Conservation (phyloP, 1,139 yeast genomes). For the Protomyces arabidopsidicola region DNA sequence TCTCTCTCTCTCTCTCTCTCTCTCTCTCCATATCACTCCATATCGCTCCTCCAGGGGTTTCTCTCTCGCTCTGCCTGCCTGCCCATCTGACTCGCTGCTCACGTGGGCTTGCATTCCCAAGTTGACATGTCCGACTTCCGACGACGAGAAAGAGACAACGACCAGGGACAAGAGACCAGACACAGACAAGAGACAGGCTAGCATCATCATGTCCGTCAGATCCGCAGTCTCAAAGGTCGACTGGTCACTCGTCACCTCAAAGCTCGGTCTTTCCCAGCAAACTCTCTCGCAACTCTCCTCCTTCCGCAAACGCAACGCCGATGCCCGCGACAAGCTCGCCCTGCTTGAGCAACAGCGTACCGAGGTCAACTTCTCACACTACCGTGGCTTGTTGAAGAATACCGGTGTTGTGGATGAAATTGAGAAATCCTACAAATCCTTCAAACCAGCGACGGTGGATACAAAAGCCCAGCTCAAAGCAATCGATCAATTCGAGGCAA, state of each 20-base stretch:
- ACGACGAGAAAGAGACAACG: background rate
- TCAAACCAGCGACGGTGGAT: constrained; percentile 81
- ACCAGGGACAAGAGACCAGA: background rate
- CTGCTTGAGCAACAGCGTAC: constrained; percentile 68
- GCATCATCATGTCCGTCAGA: constrained; percentile 14
- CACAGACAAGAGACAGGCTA: background rate
- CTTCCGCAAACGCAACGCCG: constrained; percentile 98
- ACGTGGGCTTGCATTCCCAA: background rate
- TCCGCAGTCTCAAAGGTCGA: constrained; percentile 47
- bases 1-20: no score
- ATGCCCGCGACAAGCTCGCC: constrained; percentile 78
- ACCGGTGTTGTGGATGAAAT: constrained; percentile 72
- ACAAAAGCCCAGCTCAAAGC: constrained; percentile 85
- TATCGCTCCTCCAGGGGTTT: no score
- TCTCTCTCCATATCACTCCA: no score
- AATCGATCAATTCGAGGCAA: constrained; percentile 87
- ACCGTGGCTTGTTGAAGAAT: constrained; percentile 78
- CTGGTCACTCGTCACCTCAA: constrained; percentile 87
- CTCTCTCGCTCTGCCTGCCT: no score
- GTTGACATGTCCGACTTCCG: background rate
- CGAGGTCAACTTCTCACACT: constrained; percentile 73
- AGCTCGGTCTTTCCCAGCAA: constrained; percentile 86
- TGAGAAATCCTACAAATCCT: constrained; percentile 66
- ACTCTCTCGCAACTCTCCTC: constrained; percentile 83
- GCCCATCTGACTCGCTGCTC: background rate